A percentile compares a stretch with the other conserved stretches of the same genome.
Conservation (phyloP, 768 basidiomycete species). For the Mycena capillaripes region DNA sequence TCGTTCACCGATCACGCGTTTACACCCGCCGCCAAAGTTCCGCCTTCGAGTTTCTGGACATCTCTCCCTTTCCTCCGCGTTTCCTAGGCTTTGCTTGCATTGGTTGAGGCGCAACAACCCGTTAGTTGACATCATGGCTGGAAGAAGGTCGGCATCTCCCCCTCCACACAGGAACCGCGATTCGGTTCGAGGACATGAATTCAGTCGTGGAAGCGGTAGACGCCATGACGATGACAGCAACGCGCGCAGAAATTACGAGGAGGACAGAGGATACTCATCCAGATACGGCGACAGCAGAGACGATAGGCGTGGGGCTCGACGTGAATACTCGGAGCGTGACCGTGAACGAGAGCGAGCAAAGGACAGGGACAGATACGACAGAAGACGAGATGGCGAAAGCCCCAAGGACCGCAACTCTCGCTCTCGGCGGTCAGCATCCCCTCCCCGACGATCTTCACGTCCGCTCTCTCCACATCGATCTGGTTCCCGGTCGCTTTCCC, state of each 20-base stretch:
- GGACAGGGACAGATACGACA: constrained; percentile 60
- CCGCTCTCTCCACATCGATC: constrained; percentile 56
- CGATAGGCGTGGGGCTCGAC: constrained; percentile 34
- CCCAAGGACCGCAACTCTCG: constrained; percentile 48
- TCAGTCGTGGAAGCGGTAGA: constrained; percentile 31
- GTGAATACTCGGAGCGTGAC: constrained; percentile 52
- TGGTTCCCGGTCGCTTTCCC: constrained; percentile 60
- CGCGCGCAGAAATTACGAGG: not conserved
- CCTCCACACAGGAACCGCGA: constrained; percentile 28
- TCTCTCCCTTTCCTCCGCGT: no score
- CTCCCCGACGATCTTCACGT: constrained; percentile 58
- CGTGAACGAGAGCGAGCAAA: constrained; percentile 58
- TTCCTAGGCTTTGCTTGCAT: no score
- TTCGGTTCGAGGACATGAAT: constrained; percentile 15
- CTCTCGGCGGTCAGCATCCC: constrained; percentile 74
- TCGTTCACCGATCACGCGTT: no score
- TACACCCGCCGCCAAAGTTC: no score
- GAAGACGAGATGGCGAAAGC: constrained; percentile 40
- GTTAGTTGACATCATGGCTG: constrained; percentile 14
- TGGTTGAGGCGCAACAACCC: no score
- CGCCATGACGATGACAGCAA: constrained; percentile 28
- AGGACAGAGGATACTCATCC: constrained; percentile 25
- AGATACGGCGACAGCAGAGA: constrained; percentile 4
- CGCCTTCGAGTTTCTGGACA: no score
- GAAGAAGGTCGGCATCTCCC: constrained; percentile 32